These are phyloP conservation scores for Azolla pinnata DNA, from an alignment of 75 land plant species.

Conservation along the genomic window DNA sequence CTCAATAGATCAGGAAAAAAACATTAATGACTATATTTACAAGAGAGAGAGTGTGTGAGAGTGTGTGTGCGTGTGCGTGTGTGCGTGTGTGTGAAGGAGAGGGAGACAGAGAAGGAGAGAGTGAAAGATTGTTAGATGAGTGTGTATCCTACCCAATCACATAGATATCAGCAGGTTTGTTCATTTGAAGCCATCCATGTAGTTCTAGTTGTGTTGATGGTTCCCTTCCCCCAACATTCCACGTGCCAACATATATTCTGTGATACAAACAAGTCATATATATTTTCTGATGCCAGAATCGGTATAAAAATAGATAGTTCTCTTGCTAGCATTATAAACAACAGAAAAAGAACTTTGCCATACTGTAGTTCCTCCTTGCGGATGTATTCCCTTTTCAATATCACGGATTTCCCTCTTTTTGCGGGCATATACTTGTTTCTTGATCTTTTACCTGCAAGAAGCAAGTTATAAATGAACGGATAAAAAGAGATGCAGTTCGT, in stretches of 20 bases:
- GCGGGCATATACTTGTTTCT: not conserved
- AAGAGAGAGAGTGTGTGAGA: not conserved
- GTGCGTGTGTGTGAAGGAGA: not conserved
- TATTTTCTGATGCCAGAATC: not conserved
- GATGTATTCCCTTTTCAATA: constrained; percentile 46
- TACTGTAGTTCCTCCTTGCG: constrained; percentile 52
- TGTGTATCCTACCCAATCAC: constrained; percentile 62
- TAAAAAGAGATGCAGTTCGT: not conserved
- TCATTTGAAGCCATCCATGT: constrained; percentile 54
- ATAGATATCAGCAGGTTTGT: constrained; percentile 80
- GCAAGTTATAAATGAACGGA: not conserved
- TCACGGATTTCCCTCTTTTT: constrained; percentile 55
- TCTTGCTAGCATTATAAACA: no score
- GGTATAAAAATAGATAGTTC: no score
- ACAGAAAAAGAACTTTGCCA: constrained; percentile 5
- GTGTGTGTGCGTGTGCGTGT: not conserved
- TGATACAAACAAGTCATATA: not conserved
- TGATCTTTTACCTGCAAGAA: no score
- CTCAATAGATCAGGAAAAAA: not conserved
- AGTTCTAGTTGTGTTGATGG: constrained; percentile 70
- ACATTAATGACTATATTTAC: not conserved
- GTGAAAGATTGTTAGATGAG: not conserved
- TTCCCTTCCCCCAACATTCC: constrained; percentile 84
- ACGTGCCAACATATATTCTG: constrained; percentile 72
- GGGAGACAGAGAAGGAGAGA: not conserved